Evolutionary conservation across 352 stramenopile genomes (phyloP), one percentile per base, ranked within the genome.

Genomic region (Elongisporangium undulatum): DNA sequence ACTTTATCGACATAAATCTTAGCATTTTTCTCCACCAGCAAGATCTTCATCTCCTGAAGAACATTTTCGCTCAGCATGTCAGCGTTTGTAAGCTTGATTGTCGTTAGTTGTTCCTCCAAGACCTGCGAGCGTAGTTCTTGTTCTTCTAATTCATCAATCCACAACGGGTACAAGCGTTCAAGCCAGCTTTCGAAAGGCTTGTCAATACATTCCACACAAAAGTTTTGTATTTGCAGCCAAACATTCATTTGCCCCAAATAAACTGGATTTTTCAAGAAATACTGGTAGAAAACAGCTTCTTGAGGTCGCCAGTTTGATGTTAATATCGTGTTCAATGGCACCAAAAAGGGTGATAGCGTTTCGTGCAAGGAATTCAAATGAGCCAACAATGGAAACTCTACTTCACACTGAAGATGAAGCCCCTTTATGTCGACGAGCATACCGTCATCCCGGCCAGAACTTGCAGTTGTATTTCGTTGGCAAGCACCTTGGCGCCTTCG

Each of bases 71-170:
- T 61, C n/a, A 77, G 62, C 22, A 84, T 55, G 7, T 85, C 74
- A 15, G 68, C 60, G 53, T 88, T 87, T 26, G 75, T 77, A n/a
- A 85, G 58, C 38, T 88, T 79, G 5, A 90, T 61, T 7, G 68
- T 63, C 15, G 67, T 58, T 45, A 87, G 48, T 48, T 90, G 79
- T n/a, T 94, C 80, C 49, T 91, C 68, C 5, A 91, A 56, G 23
- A 89, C 63, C 51, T 88, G 77, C 0, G 68, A 61, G 22, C 84
- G 73, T 17, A 90, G 64, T 38, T 90, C 82, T 64, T 81, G 75
- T 13, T 90, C 81, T 49, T 74, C 72, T 1, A 92, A 38, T 23
- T 88, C 83, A 50, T 87, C 77, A 23, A 90, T 77, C 85, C 85
- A 94, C 15, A 92, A 19, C 12, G 82, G 82, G 26, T 89, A 87